These are phyloP conservation scores for Maudiozyma bulderi DNA, from an alignment of 805 yeast species.

Conservation along the genomic window DNA sequence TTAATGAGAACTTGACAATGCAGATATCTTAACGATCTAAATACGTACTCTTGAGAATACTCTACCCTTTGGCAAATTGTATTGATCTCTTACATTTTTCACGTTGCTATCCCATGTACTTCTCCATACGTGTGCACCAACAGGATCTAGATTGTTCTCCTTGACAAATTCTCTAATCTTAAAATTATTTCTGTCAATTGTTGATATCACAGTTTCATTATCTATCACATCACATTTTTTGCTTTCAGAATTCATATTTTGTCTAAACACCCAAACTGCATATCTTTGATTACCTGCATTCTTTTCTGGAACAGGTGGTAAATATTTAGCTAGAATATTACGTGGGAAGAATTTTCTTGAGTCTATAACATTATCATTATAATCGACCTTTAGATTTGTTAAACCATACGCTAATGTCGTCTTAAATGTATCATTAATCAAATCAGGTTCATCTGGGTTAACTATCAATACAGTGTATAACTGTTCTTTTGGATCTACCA, in stretches of 20 bases:
- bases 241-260: slow-evolving; percentile 23
- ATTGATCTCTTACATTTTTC: slow-evolving; percentile 53
- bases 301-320: slow-evolving; percentile 84
- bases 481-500: slow-evolving; percentile 32
- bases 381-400: slow-evolving; percentile 49
- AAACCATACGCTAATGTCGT: slow-evolving; percentile 75
- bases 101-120: slow-evolving; percentile 72
- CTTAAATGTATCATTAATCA: slow-evolving; percentile 53
- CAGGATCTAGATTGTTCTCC: slow-evolving; percentile 49
- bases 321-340: slow-evolving; percentile 45
- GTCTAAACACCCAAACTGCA: slow-evolving; percentile 86
- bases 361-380: slow-evolving; percentile 46
- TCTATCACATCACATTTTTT: background rate
- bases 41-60: slow-evolving; percentile 59
- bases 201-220: background rate
- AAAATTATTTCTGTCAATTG: slow-evolving; percentile 40
- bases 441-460: slow-evolving; percentile 86
- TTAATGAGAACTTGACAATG: background rate
- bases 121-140: slow-evolving; percentile 93
- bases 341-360: slow-evolving; percentile 31
- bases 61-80: slow-evolving; percentile 66
- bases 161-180: slow-evolving; percentile 63
- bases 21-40: background rate
- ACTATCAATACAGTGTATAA: slow-evolving; percentile 72
- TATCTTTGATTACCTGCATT: slow-evolving; percentile 77